Percentiles rank a stretch among this genome's conserved stretches.
Conservation (phyloP, 495 filamentous ascomycete species). For the Geopyxis carbonaria region DNA sequence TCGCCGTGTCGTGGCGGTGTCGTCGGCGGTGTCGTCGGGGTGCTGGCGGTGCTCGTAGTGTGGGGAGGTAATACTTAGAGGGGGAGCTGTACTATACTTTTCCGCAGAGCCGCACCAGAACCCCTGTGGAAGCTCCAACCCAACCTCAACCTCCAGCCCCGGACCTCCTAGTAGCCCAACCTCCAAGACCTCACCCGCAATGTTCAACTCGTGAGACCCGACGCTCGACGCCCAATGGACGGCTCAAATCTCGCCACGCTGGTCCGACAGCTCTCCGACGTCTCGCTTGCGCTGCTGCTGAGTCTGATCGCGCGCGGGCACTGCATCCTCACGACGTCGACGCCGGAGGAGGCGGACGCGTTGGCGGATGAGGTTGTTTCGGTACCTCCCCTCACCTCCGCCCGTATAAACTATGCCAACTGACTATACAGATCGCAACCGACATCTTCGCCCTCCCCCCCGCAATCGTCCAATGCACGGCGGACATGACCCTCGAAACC, state of each 20-base stretch:
- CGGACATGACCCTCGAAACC: slow-evolving; percentile 57
- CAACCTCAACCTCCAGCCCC: neutral
- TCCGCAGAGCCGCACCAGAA: neutral
- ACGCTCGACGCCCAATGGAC: too few species aligned
- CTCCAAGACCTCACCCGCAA: neutral
- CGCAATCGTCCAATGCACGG: slow-evolving; percentile 51
- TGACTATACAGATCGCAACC: slow-evolving; percentile 38
- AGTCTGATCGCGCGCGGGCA: slow-evolving; percentile 66
- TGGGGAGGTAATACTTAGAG: neutral
- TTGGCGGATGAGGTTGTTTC: slow-evolving; percentile 55
- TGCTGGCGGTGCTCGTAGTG: too few species aligned
- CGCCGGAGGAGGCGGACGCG: slow-evolving; percentile 38
- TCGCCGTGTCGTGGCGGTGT: too few species aligned
- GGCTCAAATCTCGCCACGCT: slow-evolving; percentile 15
- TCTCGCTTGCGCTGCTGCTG: slow-evolving; percentile 73
- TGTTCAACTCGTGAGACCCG: too few species aligned
- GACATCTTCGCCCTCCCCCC: slow-evolving; percentile 54
- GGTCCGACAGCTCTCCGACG: slow-evolving; percentile 58
- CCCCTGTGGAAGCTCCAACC: neutral
- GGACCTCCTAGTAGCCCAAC: too few species aligned
- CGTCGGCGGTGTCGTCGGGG: too few species aligned
- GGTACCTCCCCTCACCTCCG: slow-evolving; percentile 28
- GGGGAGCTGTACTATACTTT: neutral
- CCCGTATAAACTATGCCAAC: neutral
- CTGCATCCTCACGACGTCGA: slow-evolving; percentile 71